Evolutionary conservation across 1,284 basidiomycete genomes (phyloP).

Genomic region (Gymnopus androsaceus): DNA sequence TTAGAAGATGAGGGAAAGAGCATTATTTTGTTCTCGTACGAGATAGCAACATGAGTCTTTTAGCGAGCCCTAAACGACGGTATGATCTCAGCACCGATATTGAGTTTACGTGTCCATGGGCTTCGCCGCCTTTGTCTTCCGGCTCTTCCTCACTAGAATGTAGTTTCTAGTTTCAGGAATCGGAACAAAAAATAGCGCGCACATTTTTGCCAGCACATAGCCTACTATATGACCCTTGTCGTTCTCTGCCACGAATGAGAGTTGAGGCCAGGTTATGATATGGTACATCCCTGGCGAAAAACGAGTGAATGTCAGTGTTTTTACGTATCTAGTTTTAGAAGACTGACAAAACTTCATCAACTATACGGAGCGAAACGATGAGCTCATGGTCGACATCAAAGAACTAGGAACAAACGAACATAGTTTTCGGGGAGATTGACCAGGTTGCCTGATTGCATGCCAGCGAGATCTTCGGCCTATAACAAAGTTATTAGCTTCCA

Average conservation of each 20-base stretch:
- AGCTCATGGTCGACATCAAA: background rate
- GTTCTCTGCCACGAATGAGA: slow-evolving; percentile 13
- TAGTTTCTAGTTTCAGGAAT: background rate
- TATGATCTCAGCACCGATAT: slow-evolving; percentile 88
- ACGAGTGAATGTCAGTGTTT: background rate
- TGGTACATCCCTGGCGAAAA: slow-evolving; percentile 80
- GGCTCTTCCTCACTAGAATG: slow-evolving; percentile 58
- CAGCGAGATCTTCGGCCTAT: slow-evolving; percentile 70
- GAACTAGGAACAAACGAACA: slow-evolving; percentile 27
- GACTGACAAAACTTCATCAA: slow-evolving; percentile 75
- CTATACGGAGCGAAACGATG: background rate
- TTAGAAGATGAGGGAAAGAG: slow-evolving; percentile 9
- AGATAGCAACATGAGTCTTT: slow-evolving; percentile 85
- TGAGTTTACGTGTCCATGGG: slow-evolving; percentile 87
- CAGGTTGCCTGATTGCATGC: slow-evolving; percentile 82
- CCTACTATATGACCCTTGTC: slow-evolving; percentile 13
- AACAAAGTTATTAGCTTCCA: background rate
- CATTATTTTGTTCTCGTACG: slow-evolving; percentile 60
- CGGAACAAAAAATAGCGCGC: slow-evolving; percentile 20
- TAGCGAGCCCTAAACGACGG: slow-evolving; percentile 84
- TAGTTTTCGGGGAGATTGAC: slow-evolving; percentile 90
- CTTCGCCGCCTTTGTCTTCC: slow-evolving; percentile 52
- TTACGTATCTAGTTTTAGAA: background rate
- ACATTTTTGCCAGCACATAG: slow-evolving; percentile 62
- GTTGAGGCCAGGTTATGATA: slow-evolving; percentile 76